Base-by-base conservation (phyloP, 2,329 filamentous ascomycete species). In the Neurospora sp. region DNA sequence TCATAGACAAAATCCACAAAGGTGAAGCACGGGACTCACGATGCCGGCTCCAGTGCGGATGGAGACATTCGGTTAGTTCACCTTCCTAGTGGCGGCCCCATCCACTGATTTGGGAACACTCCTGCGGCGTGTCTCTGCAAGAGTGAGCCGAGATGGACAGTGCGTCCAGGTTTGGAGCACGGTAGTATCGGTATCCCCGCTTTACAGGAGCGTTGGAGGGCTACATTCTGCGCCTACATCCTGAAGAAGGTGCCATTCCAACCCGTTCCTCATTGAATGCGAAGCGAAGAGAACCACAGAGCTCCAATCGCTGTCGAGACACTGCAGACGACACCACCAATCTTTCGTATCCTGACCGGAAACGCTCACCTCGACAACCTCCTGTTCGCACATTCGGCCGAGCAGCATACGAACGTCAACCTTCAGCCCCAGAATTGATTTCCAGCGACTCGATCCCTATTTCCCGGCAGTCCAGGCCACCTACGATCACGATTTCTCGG, bases 401-500 rank as follows among this genome's bases (percentile, higher is more conserved):
- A 15, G 52, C 52, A 58, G 11, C 23, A 58, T 52, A 28, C 52
- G 15, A 62, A 62, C 2, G 28, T 36, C 52, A 62, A 62, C 7
- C 28, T n/a, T 62, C 52, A 62, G 28, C 13, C 15, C 23, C 52
- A 52, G 5, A 52, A 28, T 15, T 52, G 33, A 36, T 36, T 36
- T 36, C 33, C 33, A 36, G 46, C 46, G 46, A 17, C 46, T 58
- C 13, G 52, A 62, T 33, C 52, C 52, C 52, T 62, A 17, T 36
- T 62, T 17, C 36, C 23, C 15, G 28, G 52, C 28, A 52, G 42
- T 38, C 19, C 38, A 71, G 39, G 66, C 28, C 67, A 38, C 36
- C 23, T 69, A 66, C 72, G 69, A 73, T 75, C 72, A 77, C 76
- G 74, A 77, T 76, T 77, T 80, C 80, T 81, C 76, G 80, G 80